A percentile compares a stretch with the other conserved stretches of the same genome.
These are phyloP conservation scores for Solanum clarkiae DNA, from an alignment of 257 asterid genomes.

Conservation along the genomic window DNA sequence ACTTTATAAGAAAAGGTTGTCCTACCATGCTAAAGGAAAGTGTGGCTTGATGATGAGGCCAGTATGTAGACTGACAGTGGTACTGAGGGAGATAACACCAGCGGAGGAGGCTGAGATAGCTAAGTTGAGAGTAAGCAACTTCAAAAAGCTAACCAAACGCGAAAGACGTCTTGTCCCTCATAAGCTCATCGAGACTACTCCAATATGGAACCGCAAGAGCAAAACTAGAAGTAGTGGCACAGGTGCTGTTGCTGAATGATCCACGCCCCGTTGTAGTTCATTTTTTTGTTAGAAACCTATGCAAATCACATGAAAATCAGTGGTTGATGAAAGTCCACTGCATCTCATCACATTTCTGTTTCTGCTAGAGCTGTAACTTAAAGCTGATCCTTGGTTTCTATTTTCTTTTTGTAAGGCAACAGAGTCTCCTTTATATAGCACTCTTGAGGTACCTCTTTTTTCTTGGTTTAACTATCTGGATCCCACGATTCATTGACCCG, in stretches of 20 bases:
- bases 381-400: not conserved
- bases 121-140: slow-evolving; percentile 66
- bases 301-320: not conserved
- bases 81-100: slow-evolving; percentile 68
- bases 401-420: not conserved
- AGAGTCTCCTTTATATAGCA: not conserved
- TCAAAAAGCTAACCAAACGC: slow-evolving; percentile 56
- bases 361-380: not conserved
- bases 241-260: slow-evolving; percentile 21
- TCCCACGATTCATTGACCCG: not conserved
- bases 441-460: not conserved
- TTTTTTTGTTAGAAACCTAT: not conserved
- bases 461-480: not conserved
- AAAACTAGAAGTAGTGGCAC: slow-evolving; percentile 20
- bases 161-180: slow-evolving; percentile 84
- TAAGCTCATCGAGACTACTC: slow-evolving; percentile 76
- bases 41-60: slow-evolving; percentile 57
- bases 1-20: slow-evolving; percentile 49
- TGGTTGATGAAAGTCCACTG: not conserved
- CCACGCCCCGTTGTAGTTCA: not conserved
- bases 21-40: slow-evolving; percentile 64
- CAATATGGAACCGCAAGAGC: slow-evolving; percentile 78
- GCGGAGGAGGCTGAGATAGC: slow-evolving; percentile 93
- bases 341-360: not conserved
- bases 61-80: slow-evolving; percentile 78